Evolutionary conservation across 2,329 filamentous ascomycete genomes (phyloP), one percentile per base, ranked within the genome.

Genomic region (Bipolaris gigantea): DNA sequence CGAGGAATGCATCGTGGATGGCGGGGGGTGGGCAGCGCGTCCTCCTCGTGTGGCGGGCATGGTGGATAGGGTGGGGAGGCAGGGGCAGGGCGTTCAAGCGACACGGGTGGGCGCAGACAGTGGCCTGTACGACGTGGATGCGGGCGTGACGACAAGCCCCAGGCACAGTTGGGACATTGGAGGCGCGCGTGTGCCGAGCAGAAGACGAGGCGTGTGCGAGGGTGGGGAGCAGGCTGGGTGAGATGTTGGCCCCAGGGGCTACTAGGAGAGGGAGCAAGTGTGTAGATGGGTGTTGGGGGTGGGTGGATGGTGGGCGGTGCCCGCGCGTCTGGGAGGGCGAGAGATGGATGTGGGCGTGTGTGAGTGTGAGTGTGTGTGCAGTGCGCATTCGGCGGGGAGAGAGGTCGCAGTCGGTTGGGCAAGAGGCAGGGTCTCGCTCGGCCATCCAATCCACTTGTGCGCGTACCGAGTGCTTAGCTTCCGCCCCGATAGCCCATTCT

Each of bases 1-100:
- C 55, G 53, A 59, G 33, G 61, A 49, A 48, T 60, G 65, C 57
- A 61, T 69, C 46, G 61, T 68, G 30, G 61, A 51, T 13, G 56
- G 19, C 36, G 44, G 33, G 27, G 52, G 42, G 53, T 58, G 60
- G 19, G 34, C 58, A 32, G 56, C 55, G 21, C 61, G 48, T 19
- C 55, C 48, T 50, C 58, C 60, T 48, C 57, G 60, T 35, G 62
- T 63, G 25, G 59, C 54, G 41, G 61, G 59, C 61, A 64, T 60
- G 39, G 44, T 43, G 5, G 11, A 8, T 9, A 23, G 30, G 34
- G 25, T 25, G 23, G 32, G n/a, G 21, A 19, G 13, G 47, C 43
- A 9, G 30, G 35, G 16, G 13, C 32, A 18, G 19, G 57, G 13
- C 30, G 50, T 48, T 50, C 48, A 56, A 39, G 35, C 52, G 54